Percentiles rank a stretch among this genome's conserved stretches.
These are phyloP conservation scores for Actinomucor elegans DNA, from an alignment of 371 early-diverging fungal species.

Conservation along the genomic window DNA sequence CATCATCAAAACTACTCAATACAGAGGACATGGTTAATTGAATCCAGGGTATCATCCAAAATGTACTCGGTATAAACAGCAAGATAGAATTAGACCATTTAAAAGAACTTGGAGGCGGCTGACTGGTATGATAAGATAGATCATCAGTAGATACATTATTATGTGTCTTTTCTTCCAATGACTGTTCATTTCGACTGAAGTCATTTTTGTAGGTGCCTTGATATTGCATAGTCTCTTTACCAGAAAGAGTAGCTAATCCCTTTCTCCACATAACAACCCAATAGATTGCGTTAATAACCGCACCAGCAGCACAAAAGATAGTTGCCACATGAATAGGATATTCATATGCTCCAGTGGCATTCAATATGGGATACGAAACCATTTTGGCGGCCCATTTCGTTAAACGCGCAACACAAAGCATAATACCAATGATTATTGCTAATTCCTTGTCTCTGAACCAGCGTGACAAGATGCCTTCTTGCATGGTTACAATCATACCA, in stretches of 20 bases:
- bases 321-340: conserved; percentile 42
- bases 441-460: conserved; percentile 48
- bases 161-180: background rate
- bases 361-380: conserved; percentile 39
- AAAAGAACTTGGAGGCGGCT: background rate
- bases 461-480: conserved; percentile 45
- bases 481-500: conserved; percentile 47
- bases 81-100: conserved; percentile 27
- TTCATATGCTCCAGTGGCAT: conserved; percentile 19
- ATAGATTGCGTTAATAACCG: conserved; percentile 30
- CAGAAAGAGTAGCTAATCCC: conserved; percentile 31
- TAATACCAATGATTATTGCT: conserved; percentile 36
- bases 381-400: conserved; percentile 46
- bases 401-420: conserved; percentile 33
- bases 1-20: conserved; percentile 47
- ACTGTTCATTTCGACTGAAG: background rate
- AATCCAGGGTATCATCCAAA: conserved; percentile 49
- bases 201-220: conserved; percentile 10
- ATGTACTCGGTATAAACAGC: conserved; percentile 39
- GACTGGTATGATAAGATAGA: background rate
- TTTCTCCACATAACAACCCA: conserved; percentile 38
- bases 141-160: background rate
- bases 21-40: conserved; percentile 49
- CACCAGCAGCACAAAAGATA: conserved; percentile 35
- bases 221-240: conserved; percentile 29